These are phyloP conservation scores for Penicillium turbatum DNA, from an alignment of 495 filamentous ascomycete genomes.

Conservation along the genomic window DNA sequence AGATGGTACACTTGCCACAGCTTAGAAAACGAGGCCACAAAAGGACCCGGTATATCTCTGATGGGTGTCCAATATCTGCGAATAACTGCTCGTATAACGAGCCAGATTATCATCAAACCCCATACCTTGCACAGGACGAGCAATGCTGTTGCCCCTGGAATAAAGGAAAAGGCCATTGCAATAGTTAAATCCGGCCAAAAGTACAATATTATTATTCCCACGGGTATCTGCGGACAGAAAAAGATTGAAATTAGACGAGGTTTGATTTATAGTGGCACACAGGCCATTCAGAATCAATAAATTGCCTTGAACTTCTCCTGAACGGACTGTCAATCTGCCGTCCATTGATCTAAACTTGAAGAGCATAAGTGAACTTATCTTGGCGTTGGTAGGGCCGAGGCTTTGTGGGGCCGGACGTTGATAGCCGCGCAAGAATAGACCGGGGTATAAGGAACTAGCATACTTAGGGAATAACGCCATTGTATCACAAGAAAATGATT, in stretches of 20 bases:
- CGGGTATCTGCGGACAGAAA: no score
- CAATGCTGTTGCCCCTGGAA: no score
- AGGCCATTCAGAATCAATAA: neutral
- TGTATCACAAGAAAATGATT: neutral
- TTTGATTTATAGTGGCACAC: neutral
- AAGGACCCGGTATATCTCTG: conserved; percentile 38
- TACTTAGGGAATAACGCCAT: neutral
- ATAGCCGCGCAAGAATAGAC: neutral
- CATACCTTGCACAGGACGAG: neutral
- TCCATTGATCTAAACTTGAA: neutral
- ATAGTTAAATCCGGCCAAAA: no score
- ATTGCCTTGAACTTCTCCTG: neutral
- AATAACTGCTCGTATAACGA: neutral
- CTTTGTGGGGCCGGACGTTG: neutral
- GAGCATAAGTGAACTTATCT: neutral
- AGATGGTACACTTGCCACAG: conserved; percentile 39
- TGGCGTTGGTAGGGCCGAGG: neutral
- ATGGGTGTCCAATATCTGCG: neutral
- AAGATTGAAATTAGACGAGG: neutral
- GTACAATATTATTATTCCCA: no score
- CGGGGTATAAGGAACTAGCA: neutral
- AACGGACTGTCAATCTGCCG: neutral
- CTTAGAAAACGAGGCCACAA: conserved; percentile 37
- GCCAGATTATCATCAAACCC: neutral
- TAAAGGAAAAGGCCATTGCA: neutral